Conservation (phyloP, 1,139 yeast species). For the Pneumocystis murina region DNA sequence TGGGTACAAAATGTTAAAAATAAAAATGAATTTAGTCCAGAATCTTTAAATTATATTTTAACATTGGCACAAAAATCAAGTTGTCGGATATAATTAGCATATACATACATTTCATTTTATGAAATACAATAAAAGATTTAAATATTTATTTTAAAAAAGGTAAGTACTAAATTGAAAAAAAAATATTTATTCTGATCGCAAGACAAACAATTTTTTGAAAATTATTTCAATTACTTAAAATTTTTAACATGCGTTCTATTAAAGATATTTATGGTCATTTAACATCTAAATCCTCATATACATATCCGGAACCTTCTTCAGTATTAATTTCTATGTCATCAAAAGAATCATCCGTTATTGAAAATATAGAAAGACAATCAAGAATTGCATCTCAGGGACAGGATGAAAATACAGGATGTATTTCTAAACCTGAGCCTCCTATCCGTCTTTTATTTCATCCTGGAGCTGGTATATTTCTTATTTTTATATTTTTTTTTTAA, state of each 20-base stretch:
- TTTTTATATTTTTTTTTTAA: neutral
- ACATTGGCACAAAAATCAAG: neutral
- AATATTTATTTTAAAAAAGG: neutral
- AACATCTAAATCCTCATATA: neutral
- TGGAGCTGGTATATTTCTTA: neutral
- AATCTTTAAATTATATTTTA: neutral
- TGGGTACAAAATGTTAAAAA: conserved; percentile 23
- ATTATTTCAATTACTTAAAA: neutral
- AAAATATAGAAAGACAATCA: neutral
- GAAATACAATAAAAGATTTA: neutral
- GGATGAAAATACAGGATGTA: neutral
- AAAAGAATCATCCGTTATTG: neutral
- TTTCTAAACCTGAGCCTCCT: neutral
- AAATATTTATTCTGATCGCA: neutral
- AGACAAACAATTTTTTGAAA: neutral
- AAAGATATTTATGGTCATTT: neutral
- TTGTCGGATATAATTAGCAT: neutral
- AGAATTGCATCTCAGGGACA: neutral
- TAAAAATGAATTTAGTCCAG: neutral
- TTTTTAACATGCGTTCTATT: neutral
- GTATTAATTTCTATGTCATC: neutral
- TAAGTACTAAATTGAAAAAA: neutral
- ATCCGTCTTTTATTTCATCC: neutral
- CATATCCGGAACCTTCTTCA: neutral
- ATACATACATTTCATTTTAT: neutral